Percentiles rank a stretch among this genome's conserved stretches.
Conservation (phyloP, 2,329 filamentous ascomycete genomes). For the Aplosporella prunicola region DNA sequence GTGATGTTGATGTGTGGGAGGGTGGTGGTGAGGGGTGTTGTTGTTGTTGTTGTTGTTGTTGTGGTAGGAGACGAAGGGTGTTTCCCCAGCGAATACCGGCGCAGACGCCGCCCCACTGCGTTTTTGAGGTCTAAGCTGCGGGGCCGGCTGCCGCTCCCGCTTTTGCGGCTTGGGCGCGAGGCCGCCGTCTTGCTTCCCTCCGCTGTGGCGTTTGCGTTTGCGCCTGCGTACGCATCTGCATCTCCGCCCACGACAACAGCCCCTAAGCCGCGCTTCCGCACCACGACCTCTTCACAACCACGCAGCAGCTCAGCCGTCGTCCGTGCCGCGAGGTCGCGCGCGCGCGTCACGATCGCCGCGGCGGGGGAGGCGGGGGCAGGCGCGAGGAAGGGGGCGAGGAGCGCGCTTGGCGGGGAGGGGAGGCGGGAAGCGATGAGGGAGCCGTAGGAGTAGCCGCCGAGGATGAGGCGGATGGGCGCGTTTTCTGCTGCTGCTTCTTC, state of each 20-base stretch:
- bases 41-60: constrained; percentile 1
- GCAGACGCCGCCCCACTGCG: too few species aligned
- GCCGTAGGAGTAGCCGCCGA: constrained; percentile 86
- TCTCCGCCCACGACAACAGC: constrained; percentile 10
- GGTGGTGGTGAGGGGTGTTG: constrained; percentile 20
- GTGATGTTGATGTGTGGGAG: neutral
- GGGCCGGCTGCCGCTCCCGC: too few species aligned
- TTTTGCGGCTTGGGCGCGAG: too few species aligned
- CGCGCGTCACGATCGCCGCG: constrained; percentile 61
- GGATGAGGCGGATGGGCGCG: constrained; percentile 37
- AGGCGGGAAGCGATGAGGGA: constrained; percentile 69
- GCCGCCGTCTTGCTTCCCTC: neutral
- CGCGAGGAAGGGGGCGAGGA: constrained; percentile 49
- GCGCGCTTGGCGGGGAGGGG: constrained; percentile 45
- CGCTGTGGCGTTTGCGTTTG: constrained; percentile 21
- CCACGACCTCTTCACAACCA: constrained; percentile 8
- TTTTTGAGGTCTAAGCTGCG: too few species aligned
- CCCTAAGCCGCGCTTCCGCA: too few species aligned
- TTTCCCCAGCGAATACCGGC: too few species aligned
- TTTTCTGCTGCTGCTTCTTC: constrained; percentile 5
- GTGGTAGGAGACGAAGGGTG: too few species aligned
- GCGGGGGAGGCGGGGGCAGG: constrained; percentile 38
- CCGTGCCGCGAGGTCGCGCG: constrained; percentile 56
- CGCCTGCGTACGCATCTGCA: constrained; percentile 12
- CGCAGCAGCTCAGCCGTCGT: constrained; percentile 42